Percentiles rank a stretch among this genome's conserved stretches.
phyloP scores from a whole-genome alignment of 352 stramenopile species.

The Phytophthora foliorum region DNA sequence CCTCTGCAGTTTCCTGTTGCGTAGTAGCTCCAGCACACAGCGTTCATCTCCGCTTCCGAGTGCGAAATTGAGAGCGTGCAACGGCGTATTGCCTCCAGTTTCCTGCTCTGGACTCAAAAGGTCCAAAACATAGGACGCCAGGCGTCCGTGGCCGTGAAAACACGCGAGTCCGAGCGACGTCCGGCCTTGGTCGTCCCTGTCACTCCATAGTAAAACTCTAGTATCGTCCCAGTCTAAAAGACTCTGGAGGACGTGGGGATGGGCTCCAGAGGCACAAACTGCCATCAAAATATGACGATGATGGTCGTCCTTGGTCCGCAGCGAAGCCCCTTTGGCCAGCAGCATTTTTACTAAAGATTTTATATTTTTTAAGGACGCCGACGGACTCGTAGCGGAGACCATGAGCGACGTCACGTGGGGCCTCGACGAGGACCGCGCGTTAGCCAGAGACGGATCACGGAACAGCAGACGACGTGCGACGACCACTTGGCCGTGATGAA shows the following conservation, averaged over 20 bases:
- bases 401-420: conserved; percentile 34
- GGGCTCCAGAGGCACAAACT: conserved; percentile 31
- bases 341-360: conserved; percentile 36
- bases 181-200: conserved; percentile 31
- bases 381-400: conserved; percentile 16
- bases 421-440: conserved; percentile 22
- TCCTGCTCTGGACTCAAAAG: conserved; percentile 7
- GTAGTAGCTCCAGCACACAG: conserved; percentile 29
- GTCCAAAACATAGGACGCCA: conserved; percentile 34
- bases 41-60: conserved; percentile 27
- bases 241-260: conserved; percentile 25
- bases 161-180: conserved; percentile 33
- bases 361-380: conserved; percentile 1
- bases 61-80: conserved; percentile 21
- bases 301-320: conserved; percentile 38
- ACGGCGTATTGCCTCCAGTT: conserved; percentile 4
- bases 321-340: conserved; percentile 34
- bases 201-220: conserved; percentile 31
- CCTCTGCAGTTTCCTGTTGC: conserved; percentile 24
- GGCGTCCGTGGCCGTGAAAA: conserved; percentile 28
- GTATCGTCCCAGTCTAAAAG: conserved; percentile 27
- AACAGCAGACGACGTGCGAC: conserved; percentile 31
- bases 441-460: conserved; percentile 25
- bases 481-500: conserved; percentile 15
- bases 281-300: conserved; percentile 32